These are phyloP conservation scores for Babesia gibsoni DNA, from an alignment of 169 alveolate genomes.

Conservation along the genomic window DNA sequence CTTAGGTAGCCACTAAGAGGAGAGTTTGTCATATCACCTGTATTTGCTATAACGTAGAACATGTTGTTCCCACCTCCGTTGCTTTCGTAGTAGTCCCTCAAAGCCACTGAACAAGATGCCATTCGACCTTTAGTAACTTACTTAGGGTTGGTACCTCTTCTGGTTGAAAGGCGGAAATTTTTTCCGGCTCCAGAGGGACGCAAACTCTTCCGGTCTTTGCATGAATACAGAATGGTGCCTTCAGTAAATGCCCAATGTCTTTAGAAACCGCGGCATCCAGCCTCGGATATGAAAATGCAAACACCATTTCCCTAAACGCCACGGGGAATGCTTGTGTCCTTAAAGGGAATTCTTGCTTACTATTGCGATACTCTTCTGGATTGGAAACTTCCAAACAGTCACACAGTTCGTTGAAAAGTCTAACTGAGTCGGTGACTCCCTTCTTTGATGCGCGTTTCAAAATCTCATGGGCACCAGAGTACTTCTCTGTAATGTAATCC, in stretches of 20 bases:
- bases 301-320: conserved; percentile 57
- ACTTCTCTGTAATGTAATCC: conserved; percentile 54
- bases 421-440: conserved; percentile 17
- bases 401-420: conserved; percentile 40
- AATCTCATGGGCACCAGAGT: conserved; percentile 22
- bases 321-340: conserved; percentile 30
- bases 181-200: conserved; percentile 75
- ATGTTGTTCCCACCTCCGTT: conserved; percentile 13
- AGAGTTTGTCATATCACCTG: conserved; percentile 49
- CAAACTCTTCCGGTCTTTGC: conserved; percentile 85
- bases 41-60: not conserved
- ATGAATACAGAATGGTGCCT: conserved; percentile 89
- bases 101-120: not conserved
- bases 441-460: conserved; percentile 3
- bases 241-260: conserved; percentile 86
- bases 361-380: conserved; percentile 37
- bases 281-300: conserved; percentile 64
- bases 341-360: not conserved
- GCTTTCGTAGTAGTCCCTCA: conserved; percentile 30
- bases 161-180: conserved; percentile 71
- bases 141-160: conserved; percentile 80
- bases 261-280: conserved; percentile 69
- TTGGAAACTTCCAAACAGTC: conserved; percentile 16
- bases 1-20: conserved; percentile 40
- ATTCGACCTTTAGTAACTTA: conserved; percentile 17